Base-by-base conservation (phyloP, 108 stramenopile species). In the Fragilariopsis cylindrus region DNA sequence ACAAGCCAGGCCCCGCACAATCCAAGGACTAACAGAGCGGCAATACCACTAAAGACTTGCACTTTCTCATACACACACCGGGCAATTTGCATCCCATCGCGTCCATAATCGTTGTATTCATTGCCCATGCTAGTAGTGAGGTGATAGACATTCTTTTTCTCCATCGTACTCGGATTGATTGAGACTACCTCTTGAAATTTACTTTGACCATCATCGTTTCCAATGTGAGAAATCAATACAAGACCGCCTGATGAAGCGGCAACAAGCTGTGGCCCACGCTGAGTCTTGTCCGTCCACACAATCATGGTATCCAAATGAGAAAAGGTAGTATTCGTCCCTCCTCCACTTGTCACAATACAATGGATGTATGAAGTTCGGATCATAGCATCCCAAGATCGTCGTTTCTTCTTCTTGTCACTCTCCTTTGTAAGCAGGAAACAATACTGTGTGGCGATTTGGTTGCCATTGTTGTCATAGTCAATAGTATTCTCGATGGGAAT, bases 1-100 rank as follows among this genome's bases (percentile, higher is more conserved):
- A 69, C 47, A 16, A 69, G 39, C 69, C 69, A 69, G 11, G 55
- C 3, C 11, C 69, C 69, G 41, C 69, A 19, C 52, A 69, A 69
- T 6, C 53, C 69, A 50, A 69, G 18, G 8, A 50, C 48, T 8
- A 69, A 48, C 21, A 69, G 6, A 9, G 21, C 52, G 19, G 50
- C 50, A 53, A 69, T 16, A 40, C 44, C 48, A 19, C 69, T 54
- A 7, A 13, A 13, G 21, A 52, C 50, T 54, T 54, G 15, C 16
- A 69, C 69, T 39, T 69, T n/a, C 40, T 18, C 19, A 55, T 39
- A 21, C 30, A 69, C 55, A 21, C 69, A 69, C 18, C 21, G 19
- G 4, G 21, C 21, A 21, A 21, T 21, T 16, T 69, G 53, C 16
- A 40, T 18, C 8, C 49, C 69, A 7, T 42, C 7, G 41, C 16